phyloP scores from a whole-genome alignment of 441 rosid species.

The Hura crepitans region DNA sequence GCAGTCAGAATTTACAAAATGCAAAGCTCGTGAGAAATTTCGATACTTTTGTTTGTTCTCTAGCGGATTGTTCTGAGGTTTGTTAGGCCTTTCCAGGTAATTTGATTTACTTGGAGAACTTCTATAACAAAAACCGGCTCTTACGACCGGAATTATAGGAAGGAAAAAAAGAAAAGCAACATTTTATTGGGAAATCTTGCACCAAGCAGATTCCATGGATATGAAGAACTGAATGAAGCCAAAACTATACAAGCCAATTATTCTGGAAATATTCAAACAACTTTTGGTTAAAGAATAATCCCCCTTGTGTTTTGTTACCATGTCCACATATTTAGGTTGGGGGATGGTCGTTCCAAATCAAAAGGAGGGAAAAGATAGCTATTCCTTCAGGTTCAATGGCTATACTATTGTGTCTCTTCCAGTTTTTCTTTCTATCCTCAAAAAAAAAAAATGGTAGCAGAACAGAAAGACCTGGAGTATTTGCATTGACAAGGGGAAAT shows the following conservation, averaged over 20 bases:
- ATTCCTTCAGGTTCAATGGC: not conserved
- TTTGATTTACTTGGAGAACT: conserved; percentile 1
- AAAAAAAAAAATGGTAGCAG: not conserved
- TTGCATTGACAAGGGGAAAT: conserved; percentile 1
- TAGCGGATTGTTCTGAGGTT: not conserved
- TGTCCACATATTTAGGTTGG: not conserved
- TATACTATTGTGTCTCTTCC: not conserved
- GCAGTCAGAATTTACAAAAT: no score
- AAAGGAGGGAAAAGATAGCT: not conserved
- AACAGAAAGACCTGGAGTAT: not conserved
- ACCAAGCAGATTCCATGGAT: not conserved
- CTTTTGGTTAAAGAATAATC: not conserved
- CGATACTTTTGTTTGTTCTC: no score
- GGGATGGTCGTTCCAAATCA: not conserved
- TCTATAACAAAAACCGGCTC: no score
- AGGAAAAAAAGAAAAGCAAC: no score
- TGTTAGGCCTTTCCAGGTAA: not conserved
- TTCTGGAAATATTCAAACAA: not conserved
- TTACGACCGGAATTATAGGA: no score
- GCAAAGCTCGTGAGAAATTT: no score
- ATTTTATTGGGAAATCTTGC: not conserved
- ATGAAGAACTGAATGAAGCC: not conserved
- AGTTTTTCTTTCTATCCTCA: not conserved
- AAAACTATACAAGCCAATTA: not conserved
- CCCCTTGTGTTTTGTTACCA: not conserved